These are phyloP conservation scores for Tubosaeta brunneosetosa DNA, from an alignment of 768 basidiomycete species.

Conservation along the genomic window DNA sequence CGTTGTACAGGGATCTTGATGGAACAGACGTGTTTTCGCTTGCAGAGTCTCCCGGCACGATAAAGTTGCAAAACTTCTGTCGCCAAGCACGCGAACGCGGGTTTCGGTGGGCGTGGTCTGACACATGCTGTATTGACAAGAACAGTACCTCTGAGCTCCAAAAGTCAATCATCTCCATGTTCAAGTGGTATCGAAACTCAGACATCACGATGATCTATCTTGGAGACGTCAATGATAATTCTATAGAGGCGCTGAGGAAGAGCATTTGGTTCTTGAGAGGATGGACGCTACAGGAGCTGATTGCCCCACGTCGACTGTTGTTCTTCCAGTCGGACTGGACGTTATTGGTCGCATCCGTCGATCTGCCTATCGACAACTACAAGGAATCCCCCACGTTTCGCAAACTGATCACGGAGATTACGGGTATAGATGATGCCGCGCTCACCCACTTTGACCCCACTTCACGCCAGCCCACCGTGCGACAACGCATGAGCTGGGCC, in stretches of 20 bases:
- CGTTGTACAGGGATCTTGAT: conserved; percentile 13
- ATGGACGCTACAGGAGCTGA: conserved; percentile 26
- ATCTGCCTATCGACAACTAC: conserved; percentile 16
- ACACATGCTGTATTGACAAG: conserved; percentile 29
- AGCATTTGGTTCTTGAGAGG: conserved; percentile 25
- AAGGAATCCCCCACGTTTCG: conserved; percentile 12
- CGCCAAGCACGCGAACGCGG: conserved; percentile 15
- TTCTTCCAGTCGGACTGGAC: conserved; percentile 26
- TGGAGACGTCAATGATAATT: conserved; percentile 13
- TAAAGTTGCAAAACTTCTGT: conserved; percentile 19
- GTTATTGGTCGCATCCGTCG: conserved; percentile 8
- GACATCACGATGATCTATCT: conserved; percentile 24
- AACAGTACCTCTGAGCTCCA: conserved; percentile 25
- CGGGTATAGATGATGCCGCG: conserved; percentile 14
- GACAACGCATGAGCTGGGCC: conserved; percentile 28
- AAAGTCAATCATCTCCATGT: conserved; percentile 30
- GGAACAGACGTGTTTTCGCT: conserved; percentile 15
- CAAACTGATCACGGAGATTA: conserved; percentile 13
- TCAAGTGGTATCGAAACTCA: conserved; percentile 26
- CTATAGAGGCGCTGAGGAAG: conserved; percentile 10
- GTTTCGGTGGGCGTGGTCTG: conserved; percentile 26
- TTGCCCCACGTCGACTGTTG: conserved; percentile 19
- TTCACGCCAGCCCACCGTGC: conserved; percentile 10
- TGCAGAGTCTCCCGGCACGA: conserved; percentile 5
- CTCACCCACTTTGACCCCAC: conserved; percentile 17